A percentile compares a stretch with the other conserved stretches of the same genome.
phyloP scores from a whole-genome alignment of 441 rosid species.

The Lepidium campestre region DNA sequence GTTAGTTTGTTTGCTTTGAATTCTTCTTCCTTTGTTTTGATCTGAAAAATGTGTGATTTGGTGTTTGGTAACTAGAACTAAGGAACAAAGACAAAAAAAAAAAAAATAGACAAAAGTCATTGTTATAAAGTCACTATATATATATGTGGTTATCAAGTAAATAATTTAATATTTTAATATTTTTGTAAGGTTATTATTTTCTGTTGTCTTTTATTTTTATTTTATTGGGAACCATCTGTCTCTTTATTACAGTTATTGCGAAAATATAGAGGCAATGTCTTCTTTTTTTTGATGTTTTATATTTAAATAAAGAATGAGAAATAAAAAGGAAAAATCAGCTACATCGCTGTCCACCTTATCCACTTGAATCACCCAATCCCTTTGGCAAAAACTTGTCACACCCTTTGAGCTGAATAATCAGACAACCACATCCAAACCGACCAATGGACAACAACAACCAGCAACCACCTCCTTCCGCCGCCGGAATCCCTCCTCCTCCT shows the following conservation, averaged over 20 bases:
- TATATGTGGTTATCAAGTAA: neutral
- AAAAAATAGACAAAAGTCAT: neutral
- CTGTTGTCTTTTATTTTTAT: too few relatives aligned
- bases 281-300: too few relatives aligned
- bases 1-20: neutral
- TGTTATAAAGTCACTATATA: neutral
- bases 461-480: constrained; percentile 42
- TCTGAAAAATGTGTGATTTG: neutral
- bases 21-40: constrained; percentile 7
- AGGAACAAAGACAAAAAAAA: neutral
- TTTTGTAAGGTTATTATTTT: too few relatives aligned
- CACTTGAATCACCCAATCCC: constrained; percentile 11
- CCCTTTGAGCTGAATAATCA: constrained; percentile 18
- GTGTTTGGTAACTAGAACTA: neutral
- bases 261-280: too few relatives aligned
- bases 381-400: constrained; percentile 3
- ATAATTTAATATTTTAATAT: too few relatives aligned
- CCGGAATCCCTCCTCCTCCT: constrained; percentile 24
- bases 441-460: constrained; percentile 53
- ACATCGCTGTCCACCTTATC: constrained; percentile 32
- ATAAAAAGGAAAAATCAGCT: constrained; percentile 11
- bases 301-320: too few relatives aligned
- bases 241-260: too few relatives aligned
- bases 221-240: too few relatives aligned
- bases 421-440: constrained; percentile 2